These are phyloP conservation scores for Rhamnella rubrinervis DNA, from an alignment of 331 rosid genomes.

Conservation along the genomic window DNA sequence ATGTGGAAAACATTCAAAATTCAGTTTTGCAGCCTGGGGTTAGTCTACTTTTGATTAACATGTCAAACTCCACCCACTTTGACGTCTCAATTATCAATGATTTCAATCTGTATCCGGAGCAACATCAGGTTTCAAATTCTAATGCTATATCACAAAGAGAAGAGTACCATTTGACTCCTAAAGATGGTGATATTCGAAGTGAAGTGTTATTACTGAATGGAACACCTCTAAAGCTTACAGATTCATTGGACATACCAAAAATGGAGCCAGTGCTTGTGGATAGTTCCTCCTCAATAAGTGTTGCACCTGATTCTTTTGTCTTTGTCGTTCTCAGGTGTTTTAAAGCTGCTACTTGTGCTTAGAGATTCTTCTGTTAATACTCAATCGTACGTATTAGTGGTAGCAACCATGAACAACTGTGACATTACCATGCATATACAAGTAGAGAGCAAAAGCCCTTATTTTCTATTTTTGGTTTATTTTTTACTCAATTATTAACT, in stretches of 20 bases:
- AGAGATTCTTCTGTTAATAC: background rate
- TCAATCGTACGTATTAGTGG: too few species aligned
- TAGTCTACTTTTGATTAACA: constrained; percentile 53
- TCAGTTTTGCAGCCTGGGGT: constrained; percentile 44
- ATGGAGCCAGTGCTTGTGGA: constrained; percentile 41
- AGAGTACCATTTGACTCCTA: constrained; percentile 68
- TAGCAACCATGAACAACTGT: too few species aligned
- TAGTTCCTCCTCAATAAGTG: constrained; percentile 34
- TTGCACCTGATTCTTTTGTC: constrained; percentile 42
- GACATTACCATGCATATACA: too few species aligned
- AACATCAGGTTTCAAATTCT: background rate
- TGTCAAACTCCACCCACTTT: constrained; percentile 48
- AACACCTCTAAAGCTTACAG: constrained; percentile 44
- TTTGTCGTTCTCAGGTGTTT: constrained; percentile 37
- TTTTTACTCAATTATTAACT: too few species aligned
- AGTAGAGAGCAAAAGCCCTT: too few species aligned
- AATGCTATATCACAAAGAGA: constrained; percentile 28
- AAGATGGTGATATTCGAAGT: constrained; percentile 55
- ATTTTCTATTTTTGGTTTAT: too few species aligned
- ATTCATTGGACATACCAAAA: constrained; percentile 39
- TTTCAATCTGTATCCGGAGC: constrained; percentile 21
- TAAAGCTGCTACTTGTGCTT: constrained; percentile 52
- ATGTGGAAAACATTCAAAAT: background rate
- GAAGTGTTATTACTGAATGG: constrained; percentile 57
- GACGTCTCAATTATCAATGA: constrained; percentile 32